Percentiles rank a stretch among this genome's conserved stretches.
Evolutionary conservation across 306 rosid species (phyloP).

Genomic region (Vigna reflexopilosa): DNA sequence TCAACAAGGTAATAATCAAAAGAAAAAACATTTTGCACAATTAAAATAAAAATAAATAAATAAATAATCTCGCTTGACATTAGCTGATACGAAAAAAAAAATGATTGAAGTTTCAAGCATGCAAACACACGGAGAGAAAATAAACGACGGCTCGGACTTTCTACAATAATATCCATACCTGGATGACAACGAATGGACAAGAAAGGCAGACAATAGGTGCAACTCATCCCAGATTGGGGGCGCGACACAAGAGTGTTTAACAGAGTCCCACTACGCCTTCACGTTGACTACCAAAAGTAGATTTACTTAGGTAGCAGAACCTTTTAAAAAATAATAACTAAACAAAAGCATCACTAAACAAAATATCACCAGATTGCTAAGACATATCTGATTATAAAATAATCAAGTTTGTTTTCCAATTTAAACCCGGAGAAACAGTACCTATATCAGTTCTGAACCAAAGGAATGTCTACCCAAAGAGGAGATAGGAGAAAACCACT

Average conservation of each 20-base stretch:
- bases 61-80: conserved; percentile 29
- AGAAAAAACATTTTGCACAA: conserved; percentile 37
- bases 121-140: conserved; percentile 11
- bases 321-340: not conserved
- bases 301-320: conserved; percentile 40
- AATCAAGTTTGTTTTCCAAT: conserved; percentile 24
- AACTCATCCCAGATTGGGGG: conserved; percentile 43
- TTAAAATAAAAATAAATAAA: conserved; percentile 27
- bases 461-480: conserved; percentile 24
- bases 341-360: conserved; percentile 30
- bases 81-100: conserved; percentile 22
- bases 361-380: not conserved
- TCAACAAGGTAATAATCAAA: conserved; percentile 53
- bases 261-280: conserved; percentile 43
- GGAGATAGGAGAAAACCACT: conserved; percentile 19
- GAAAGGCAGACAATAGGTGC: conserved; percentile 44
- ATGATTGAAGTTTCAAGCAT: not conserved
- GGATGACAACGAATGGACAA: conserved; percentile 25
- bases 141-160: not conserved
- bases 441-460: conserved; percentile 21
- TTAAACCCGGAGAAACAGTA: conserved; percentile 9
- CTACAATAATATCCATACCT: conserved; percentile 41
- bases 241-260: conserved; percentile 34
- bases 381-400: not conserved
- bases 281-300: conserved; percentile 45